phyloP scores from a whole-genome alignment of 129 eudicot species.

The Flaveria linearis region DNA sequence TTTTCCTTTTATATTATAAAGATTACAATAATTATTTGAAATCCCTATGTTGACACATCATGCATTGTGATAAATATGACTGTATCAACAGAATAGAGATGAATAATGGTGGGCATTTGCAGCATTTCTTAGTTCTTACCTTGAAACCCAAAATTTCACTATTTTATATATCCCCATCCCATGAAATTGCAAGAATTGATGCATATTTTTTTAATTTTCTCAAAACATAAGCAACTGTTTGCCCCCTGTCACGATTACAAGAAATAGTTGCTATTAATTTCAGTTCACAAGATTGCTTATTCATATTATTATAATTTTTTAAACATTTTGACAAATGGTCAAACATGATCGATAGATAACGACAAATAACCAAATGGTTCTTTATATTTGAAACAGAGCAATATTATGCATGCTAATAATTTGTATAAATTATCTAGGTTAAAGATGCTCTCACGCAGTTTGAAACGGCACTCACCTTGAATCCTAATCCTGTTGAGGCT shows the following conservation, averaged over 20 bases:
- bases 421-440: conserved; percentile 48
- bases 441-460: conserved; percentile 86
- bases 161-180: not conserved
- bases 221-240: not conserved
- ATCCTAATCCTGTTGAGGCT: conserved; percentile 80
- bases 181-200: not conserved
- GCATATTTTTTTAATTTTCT: not conserved
- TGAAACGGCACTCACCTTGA: conserved; percentile 81
- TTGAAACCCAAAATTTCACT: not conserved
- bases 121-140: not conserved
- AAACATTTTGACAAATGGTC: not conserved
- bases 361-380: not conserved
- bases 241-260: not conserved
- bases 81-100: not conserved
- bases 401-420: conserved; percentile 1
- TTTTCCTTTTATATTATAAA: too few relatives aligned
- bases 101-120: not conserved
- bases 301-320: not conserved
- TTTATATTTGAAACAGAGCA: not conserved
- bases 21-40: too few relatives aligned
- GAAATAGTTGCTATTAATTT: conserved; percentile 16
- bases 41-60: not conserved
- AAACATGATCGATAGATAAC: not conserved
- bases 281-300: not conserved
- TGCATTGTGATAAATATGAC: not conserved